Conservation (phyloP, 495 filamentous ascomycete species). For the Sordaria brevicollis region DNA sequence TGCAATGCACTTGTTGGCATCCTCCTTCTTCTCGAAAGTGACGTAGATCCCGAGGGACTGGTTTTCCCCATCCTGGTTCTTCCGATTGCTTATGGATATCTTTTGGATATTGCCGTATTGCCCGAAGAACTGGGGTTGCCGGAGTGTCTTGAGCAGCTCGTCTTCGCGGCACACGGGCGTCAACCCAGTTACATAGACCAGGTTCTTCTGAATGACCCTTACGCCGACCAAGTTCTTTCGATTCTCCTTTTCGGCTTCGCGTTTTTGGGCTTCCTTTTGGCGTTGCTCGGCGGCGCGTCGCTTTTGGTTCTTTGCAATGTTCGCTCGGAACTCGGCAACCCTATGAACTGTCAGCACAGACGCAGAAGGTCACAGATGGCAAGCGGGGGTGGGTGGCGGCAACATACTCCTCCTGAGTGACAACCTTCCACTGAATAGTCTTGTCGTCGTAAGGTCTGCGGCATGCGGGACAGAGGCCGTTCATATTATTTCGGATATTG, state of each 20-base stretch:
- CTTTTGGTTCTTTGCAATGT: constrained; percentile 80
- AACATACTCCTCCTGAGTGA: constrained; percentile 84
- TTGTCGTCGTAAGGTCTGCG: constrained; percentile 90
- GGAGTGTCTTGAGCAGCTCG: constrained; percentile 75
- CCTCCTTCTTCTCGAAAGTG: constrained; percentile 79
- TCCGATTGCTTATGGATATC: constrained; percentile 95
- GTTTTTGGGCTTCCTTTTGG: constrained; percentile 91
- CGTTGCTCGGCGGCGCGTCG: constrained; percentile 75
- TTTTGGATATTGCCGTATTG: constrained; percentile 98
- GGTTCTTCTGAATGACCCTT: constrained; percentile 92
- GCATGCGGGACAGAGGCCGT: constrained; percentile 92
- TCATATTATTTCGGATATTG: constrained; percentile 93
- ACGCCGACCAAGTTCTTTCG: constrained; percentile 92
- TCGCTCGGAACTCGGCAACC: constrained; percentile 62
- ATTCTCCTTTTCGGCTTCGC: constrained; percentile 88
- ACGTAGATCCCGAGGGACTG: constrained; percentile 94
- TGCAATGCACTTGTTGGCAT: constrained; percentile 79
- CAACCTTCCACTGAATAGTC: constrained; percentile 89
- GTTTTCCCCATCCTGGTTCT: constrained; percentile 54
- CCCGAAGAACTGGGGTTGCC: constrained; percentile 86
- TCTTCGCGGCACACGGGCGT: constrained; percentile 87
- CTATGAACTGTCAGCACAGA: constrained; percentile 24
- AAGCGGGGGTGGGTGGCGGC: neutral
- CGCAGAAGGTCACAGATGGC: neutral
- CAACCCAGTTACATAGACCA: constrained; percentile 94